Evolutionary conservation across 2,329 filamentous ascomycete genomes (phyloP).

Genomic region (Phoma sp.): DNA sequence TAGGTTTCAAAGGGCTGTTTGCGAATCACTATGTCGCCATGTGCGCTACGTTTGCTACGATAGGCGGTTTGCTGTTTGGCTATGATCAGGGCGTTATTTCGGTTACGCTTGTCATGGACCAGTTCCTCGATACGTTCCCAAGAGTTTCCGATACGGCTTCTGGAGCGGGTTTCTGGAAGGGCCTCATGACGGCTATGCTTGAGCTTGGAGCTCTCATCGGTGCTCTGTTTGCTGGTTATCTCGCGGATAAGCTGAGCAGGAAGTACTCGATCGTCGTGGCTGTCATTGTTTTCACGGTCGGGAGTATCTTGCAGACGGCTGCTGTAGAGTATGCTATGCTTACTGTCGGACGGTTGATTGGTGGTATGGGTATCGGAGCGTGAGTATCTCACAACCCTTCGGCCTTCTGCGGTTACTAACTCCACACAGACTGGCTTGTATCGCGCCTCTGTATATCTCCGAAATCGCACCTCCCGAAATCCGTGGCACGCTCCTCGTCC

Average conservation of each 20-base stretch:
- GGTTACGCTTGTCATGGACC: slow-evolving; percentile 61
- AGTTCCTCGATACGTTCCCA: slow-evolving; percentile 57
- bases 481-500: slow-evolving; percentile 58
- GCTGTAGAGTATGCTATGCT: slow-evolving; percentile 61
- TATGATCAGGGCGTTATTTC: slow-evolving; percentile 55
- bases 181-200: slow-evolving; percentile 62
- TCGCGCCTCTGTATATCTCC: slow-evolving; percentile 61
- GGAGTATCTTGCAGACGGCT: slow-evolving; percentile 60
- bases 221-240: slow-evolving; percentile 51
- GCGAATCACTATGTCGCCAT: slow-evolving; percentile 59
- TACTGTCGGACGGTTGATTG: slow-evolving; percentile 58
- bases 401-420: no score
- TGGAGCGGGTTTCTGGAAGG: slow-evolving; percentile 56
- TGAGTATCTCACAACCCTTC: slow-evolving; percentile 20
- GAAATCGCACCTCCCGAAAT: slow-evolving; percentile 61
- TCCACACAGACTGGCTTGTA: slow-evolving; percentile 42
- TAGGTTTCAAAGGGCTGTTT: slow-evolving; percentile 58
- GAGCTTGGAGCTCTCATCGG: slow-evolving; percentile 60
- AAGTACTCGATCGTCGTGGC: slow-evolving; percentile 62
- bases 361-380: slow-evolving; percentile 62
- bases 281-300: slow-evolving; percentile 60
- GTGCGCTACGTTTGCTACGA: slow-evolving; percentile 60
- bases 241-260: slow-evolving; percentile 61
- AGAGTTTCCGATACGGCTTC: slow-evolving; percentile 51
- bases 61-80: slow-evolving; percentile 58